phyloP scores from a whole-genome alignment of 1,139 yeast species.

The Saccharomycopsis phalli region DNA sequence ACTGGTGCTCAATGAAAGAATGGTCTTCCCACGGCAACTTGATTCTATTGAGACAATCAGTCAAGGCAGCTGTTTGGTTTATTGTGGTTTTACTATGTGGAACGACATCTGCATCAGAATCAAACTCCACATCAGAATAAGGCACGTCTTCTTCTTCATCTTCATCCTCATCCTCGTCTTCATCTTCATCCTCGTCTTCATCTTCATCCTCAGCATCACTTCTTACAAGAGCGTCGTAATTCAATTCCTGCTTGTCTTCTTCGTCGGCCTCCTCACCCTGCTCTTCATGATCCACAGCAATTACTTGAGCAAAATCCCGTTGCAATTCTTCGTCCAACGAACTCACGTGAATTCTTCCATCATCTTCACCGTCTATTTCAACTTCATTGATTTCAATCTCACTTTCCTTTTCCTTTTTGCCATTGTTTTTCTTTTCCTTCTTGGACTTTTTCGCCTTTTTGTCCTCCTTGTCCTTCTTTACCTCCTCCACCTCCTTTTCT shows the following conservation, averaged over 20 bases:
- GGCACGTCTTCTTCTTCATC: constrained; percentile 60
- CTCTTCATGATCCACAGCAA: constrained; percentile 21
- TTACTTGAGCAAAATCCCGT: constrained; percentile 21
- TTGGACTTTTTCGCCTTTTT: constrained; percentile 19
- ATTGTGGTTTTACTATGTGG: constrained; percentile 85
- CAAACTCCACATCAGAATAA: constrained; percentile 70
- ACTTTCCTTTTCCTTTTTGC: constrained; percentile 17
- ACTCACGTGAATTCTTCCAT: constrained; percentile 21
- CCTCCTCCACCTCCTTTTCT: constrained; percentile 5
- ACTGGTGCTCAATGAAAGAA: constrained; percentile 77
- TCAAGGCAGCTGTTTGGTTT: constrained; percentile 63
- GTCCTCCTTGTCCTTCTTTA: constrained; percentile 20
- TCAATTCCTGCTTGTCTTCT: constrained; percentile 37
- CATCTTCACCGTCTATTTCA: constrained; percentile 20
- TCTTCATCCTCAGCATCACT: constrained; percentile 38
- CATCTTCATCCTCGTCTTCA: constrained; percentile 38
- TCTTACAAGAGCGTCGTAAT: constrained; percentile 44
- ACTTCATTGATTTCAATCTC: constrained; percentile 30
- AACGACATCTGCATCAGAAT: constrained; percentile 79
- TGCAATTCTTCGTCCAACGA: constrained; percentile 22
- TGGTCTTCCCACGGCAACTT: constrained; percentile 64
- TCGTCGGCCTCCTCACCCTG: constrained; percentile 25
- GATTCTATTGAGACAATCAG: constrained; percentile 58
- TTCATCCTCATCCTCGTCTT: constrained; percentile 35
- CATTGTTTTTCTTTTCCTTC: constrained; percentile 4